phyloP scores from a whole-genome alignment of 208 protist species.

The Histomonas meleagridis region DNA sequence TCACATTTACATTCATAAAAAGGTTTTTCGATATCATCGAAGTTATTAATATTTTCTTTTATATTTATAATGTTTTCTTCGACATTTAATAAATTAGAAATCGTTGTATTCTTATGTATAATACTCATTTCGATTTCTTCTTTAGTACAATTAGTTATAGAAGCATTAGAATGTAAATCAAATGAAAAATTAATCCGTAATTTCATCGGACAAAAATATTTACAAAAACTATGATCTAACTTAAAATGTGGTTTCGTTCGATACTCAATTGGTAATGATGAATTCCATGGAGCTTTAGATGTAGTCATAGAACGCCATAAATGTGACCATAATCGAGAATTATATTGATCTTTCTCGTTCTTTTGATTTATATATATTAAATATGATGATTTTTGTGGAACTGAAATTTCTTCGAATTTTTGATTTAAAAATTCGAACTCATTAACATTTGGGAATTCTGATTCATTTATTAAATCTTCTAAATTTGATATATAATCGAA shows the following conservation, averaged over 20 bases:
- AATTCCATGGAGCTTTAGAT: not conserved
- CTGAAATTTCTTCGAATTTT: no score
- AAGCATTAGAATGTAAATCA: not conserved
- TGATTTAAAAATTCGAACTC: no score
- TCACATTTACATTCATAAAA: no score
- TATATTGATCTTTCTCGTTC: not conserved
- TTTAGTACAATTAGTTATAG: not conserved
- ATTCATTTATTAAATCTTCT: no score
- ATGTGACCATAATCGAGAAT: not conserved
- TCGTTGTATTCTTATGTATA: not conserved
- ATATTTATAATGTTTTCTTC: no score
- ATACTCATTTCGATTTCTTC: not conserved
- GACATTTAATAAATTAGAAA: no score
- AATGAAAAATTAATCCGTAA: not conserved
- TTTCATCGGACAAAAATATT: conserved; percentile 5
- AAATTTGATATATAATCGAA: no score
- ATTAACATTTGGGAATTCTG: no score
- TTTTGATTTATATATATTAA: no score
- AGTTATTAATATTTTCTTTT: no score
- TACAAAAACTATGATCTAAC: not conserved
- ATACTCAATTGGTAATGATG: not conserved
- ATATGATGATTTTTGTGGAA: no score
- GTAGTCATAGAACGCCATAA: not conserved
- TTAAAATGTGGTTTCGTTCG: not conserved
- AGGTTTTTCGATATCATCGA: no score